Evolutionary conservation across 768 basidiomycete species (phyloP), one percentile per base, ranked within the genome.

Genomic region (Lactifluus volemus): DNA sequence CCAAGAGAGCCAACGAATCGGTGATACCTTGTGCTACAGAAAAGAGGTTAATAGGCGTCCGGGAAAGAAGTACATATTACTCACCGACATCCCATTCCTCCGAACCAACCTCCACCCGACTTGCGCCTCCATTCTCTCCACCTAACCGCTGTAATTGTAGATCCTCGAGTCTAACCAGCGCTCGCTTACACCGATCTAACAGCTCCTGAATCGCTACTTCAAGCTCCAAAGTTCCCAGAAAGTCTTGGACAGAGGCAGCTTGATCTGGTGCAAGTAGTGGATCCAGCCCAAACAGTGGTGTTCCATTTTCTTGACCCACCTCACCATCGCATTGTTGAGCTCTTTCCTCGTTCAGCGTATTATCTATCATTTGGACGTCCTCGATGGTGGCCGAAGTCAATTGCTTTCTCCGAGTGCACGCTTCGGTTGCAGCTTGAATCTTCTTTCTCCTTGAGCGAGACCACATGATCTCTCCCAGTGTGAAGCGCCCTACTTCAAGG

Each of bases 71-170:
- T 49, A 30, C 36, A 19, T 1, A 25, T 29, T 4, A 56, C 85
- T 65, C 68, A 91, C 90, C 91, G 62, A 81, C 82, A 65, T 89
- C 84, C 86, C 86, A 90, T 70, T 93, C 90, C 71, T 91, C 89
- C 11, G 87, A 86, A 38, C 79, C 86, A 68, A 84, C 80, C 68
- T 84, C 79, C 3, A 83, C 82, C 11, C 62, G 60, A 55, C 75
- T 76, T 38, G 70, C 70, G 9, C 75, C 79, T 42, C 75, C 77
- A 14, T 76, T 77, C 25, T 77, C 77, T 11, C 73, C 71, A 15
- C 75, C 76, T 34, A 88, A 69, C 11, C 90, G 81, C 56, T 72
- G 69, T 19, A 73, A 74, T 68, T 92, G 90, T 51, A 92, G 75
- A 65, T 83, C 80, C 65, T 84, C 84, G 14, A 93, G 74, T 55